Base-by-base conservation (phyloP, 352 stramenopile genomes). In the Elongisporangium senticosum region DNA sequence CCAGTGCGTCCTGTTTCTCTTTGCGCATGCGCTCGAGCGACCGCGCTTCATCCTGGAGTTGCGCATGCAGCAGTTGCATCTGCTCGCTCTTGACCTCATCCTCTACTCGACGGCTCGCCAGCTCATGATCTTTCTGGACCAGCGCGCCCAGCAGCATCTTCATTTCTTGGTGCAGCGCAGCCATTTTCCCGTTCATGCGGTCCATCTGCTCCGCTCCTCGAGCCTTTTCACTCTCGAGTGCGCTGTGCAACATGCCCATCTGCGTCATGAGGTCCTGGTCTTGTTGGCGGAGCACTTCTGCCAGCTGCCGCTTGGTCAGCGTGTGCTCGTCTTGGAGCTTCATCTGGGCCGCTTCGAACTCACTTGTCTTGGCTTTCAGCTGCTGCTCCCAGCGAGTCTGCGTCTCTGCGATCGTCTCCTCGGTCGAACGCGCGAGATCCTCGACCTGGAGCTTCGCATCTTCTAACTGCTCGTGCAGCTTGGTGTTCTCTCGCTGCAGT, bases 201-300 rank as follows among this genome's bases (percentile, higher is more conserved):
- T 68, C 71, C 23, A 86, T 55, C 53, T 87, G 68, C 1, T 69
- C 57, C 1, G 68, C 63, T 14, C 64, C 60, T 4, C 70, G 72
- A 4, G 54, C 56, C 64, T 87, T 88, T 47, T 87, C 76, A 2
- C 20, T 58, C 20, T 86, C 72, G 8, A 91, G 64, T 0, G 65
- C 64, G 1, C 52, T 68, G 7, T 77, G 79, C 2, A 91, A 51
- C 21, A 86, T 50, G 7, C 69, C 62, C 49, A 91, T 59, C 23
- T 91, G 79, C 0, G 75, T 75, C 5, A 87, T n/a, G 24, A 89
- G 71, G 48, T 91, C 82, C 61, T 91, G 71, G 28, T 88, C 70
- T 56, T 79, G 69, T 33, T 91, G 82, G 14, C 59, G 49, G 7
- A 91, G 58, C 19, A 77, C 69, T 60, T 91, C 82, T 7, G 61